Evolutionary conservation across 148 eudicot species (phyloP).

Genomic region (Pouteria glomerata): DNA sequence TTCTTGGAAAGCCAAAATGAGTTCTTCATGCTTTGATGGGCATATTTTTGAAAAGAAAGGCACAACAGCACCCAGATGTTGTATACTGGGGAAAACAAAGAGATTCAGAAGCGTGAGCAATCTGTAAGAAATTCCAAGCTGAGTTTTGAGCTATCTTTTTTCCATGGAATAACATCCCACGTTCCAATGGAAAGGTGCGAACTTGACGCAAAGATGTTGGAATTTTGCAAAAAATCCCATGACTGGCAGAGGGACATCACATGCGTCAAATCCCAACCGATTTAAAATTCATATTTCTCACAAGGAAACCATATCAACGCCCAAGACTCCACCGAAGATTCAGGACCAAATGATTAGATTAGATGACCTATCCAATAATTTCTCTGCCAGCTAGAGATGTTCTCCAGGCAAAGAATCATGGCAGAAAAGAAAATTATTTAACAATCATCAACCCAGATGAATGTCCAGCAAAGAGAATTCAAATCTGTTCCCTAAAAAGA

Average conservation of each 20-base stretch:
- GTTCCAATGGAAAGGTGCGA: constrained; percentile 16
- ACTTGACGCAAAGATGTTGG: constrained; percentile 13
- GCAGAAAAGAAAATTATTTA: background rate
- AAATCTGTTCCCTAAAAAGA: no score
- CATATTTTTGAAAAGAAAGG: background rate
- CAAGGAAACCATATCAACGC: no score
- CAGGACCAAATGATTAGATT: no score
- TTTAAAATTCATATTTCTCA: background rate
- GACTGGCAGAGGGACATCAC: no score
- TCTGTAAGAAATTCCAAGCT: no score
- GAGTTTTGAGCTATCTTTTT: no score
- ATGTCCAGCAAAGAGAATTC: background rate
- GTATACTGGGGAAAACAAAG: no score
- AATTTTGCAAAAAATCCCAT: no score
- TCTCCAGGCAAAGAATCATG: background rate
- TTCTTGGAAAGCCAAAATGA: background rate
- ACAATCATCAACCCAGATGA: background rate
- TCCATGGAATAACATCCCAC: background rate
- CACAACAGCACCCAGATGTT: background rate
- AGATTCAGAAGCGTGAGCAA: no score
- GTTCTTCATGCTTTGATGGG: background rate
- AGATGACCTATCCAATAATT: no score
- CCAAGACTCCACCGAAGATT: no score
- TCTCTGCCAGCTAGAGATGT: background rate
- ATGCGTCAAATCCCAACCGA: constrained; percentile 7